Percentiles rank a stretch among this genome's conserved stretches.
Conservation (phyloP, 257 asterid species). For the Nicotiana noctiflora region DNA sequence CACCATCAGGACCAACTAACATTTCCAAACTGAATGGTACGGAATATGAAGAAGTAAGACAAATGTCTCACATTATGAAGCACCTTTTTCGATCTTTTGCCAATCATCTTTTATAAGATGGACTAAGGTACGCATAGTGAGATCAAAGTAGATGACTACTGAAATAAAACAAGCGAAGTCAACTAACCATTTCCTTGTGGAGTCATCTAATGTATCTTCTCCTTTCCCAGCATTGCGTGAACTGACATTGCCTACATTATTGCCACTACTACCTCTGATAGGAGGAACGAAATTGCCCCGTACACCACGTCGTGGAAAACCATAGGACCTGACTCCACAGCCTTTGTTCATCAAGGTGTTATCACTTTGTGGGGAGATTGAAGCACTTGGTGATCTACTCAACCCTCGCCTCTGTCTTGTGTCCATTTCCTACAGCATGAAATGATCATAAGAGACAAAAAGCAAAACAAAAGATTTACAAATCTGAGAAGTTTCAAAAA, state of each 20-base stretch:
- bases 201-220: constrained; percentile 80
- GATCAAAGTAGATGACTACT: neutral
- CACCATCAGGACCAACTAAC: constrained; percentile 94
- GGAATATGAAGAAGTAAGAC: neutral
- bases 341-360: constrained; percentile 43
- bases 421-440: constrained; percentile 76
- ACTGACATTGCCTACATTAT: constrained; percentile 50
- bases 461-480: constrained; percentile 4
- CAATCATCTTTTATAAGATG: neutral
- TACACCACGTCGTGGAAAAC: constrained; percentile 75
- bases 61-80: neutral
- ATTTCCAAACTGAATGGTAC: constrained; percentile 64
- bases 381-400: constrained; percentile 65
- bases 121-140: neutral
- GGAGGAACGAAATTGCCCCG: constrained; percentile 96
- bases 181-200: constrained; percentile 75
- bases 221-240: constrained; percentile 67
- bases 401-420: constrained; percentile 72
- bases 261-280: constrained; percentile 70
- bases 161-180: neutral
- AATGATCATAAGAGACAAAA: neutral
- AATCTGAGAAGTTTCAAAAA: constrained; percentile 3
- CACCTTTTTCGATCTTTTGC: neutral
- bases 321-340: constrained; percentile 66
- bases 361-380: constrained; percentile 77